Conservation (phyloP, 2,329 filamentous ascomycete species). For the Cercospora sesami region DNA sequence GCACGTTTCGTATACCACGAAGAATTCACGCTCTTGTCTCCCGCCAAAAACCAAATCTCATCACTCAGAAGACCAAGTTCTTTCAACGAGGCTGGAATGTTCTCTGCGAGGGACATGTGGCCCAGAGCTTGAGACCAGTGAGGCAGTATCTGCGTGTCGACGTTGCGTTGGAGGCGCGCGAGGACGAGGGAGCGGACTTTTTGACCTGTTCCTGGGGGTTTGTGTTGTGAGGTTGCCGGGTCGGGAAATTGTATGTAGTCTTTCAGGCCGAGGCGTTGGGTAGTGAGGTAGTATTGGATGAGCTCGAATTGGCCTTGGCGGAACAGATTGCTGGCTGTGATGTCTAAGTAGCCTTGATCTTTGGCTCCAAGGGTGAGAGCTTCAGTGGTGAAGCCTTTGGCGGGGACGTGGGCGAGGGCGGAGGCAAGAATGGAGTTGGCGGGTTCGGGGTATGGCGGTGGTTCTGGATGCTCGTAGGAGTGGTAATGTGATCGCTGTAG, state of each 20-base stretch:
- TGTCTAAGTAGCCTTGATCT: conserved; percentile 82
- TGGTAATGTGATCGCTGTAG: conserved; percentile 56
- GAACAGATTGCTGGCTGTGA: conserved; percentile 74
- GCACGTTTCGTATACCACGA: conserved; percentile 82
- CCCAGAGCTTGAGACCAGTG: conserved; percentile 91
- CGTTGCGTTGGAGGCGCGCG: conserved; percentile 75
- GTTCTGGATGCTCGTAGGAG: conserved; percentile 67
- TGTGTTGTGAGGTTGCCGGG: not conserved
- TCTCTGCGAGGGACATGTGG: conserved; percentile 81
- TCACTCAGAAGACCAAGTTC: conserved; percentile 84
- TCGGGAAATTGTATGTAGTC: conserved; percentile 49
- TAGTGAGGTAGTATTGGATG: conserved; percentile 73
- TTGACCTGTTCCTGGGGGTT: conserved; percentile 47
- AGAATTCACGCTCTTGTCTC: conserved; percentile 77
- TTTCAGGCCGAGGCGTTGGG: conserved; percentile 62
- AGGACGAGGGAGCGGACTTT: conserved; percentile 73
- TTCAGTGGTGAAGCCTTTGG: conserved; percentile 75
- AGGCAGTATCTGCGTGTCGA: conserved; percentile 59
- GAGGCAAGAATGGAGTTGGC: conserved; percentile 78
- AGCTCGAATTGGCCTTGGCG: conserved; percentile 78
- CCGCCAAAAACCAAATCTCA: conserved; percentile 86
- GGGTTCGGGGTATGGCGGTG: conserved; percentile 64
- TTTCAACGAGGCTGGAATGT: conserved; percentile 71
- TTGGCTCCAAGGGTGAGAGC: conserved; percentile 75
- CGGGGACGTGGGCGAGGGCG: conserved; percentile 75